These are phyloP conservation scores for Atkinsonella hypoxylon DNA, from an alignment of 2,329 filamentous ascomycete species.

Conservation along the genomic window DNA sequence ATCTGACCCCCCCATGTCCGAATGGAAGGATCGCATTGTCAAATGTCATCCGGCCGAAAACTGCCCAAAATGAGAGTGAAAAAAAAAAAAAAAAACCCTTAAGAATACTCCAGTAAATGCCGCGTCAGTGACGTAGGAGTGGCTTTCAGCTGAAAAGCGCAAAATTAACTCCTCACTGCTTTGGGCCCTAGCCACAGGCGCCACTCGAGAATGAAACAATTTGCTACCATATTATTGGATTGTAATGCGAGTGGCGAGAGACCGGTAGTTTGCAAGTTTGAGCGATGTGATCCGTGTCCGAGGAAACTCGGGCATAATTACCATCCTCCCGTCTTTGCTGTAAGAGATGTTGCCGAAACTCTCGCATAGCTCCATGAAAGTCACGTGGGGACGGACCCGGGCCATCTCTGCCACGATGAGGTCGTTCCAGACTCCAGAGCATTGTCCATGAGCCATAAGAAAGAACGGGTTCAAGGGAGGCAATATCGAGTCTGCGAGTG, in stretches of 20 bases:
- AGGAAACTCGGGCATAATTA: constrained; percentile 43
- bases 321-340: constrained; percentile 46
- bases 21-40: neutral
- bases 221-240: constrained; percentile 17
- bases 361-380: constrained; percentile 51
- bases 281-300: constrained; percentile 41
- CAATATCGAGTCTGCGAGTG: constrained; percentile 48
- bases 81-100: neutral
- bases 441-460: constrained; percentile 45
- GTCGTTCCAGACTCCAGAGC: constrained; percentile 63
- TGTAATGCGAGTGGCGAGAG: constrained; percentile 29
- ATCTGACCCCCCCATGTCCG: too few relatives aligned
- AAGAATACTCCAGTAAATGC: neutral
- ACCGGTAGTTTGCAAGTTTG: constrained; percentile 45
- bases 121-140: neutral
- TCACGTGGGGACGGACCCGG: constrained; percentile 42
- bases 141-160: neutral
- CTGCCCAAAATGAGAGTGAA: neutral
- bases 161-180: too few relatives aligned
- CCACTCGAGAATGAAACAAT: too few relatives aligned
- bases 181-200: too few relatives aligned
- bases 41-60: neutral
- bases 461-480: constrained; percentile 65
- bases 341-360: constrained; percentile 48
- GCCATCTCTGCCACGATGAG: constrained; percentile 49